These are phyloP conservation scores for Colletotrichum viniferum DNA, from an alignment of 2,329 filamentous ascomycete genomes.

Conservation along the genomic window DNA sequence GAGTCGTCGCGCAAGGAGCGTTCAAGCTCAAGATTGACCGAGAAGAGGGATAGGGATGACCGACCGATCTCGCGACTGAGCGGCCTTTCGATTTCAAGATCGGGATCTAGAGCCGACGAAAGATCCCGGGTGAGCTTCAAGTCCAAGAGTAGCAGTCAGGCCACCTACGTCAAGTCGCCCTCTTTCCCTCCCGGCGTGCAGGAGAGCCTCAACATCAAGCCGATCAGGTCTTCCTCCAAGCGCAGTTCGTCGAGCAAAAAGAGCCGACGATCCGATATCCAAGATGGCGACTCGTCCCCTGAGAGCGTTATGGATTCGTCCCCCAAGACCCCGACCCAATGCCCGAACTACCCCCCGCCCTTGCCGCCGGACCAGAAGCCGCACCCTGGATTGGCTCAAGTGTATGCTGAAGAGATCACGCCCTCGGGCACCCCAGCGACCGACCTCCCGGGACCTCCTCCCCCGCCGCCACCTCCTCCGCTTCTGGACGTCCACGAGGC, in stretches of 20 bases:
- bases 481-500: conserved; percentile 72
- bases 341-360: conserved; percentile 53
- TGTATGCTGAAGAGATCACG: conserved; percentile 42
- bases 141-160: conserved; percentile 63
- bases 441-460: conserved; percentile 48
- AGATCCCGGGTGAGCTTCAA: conserved; percentile 57
- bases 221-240: conserved; percentile 25
- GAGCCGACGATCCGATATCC: conserved; percentile 40
- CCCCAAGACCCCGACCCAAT: conserved; percentile 64
- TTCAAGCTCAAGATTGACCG: conserved; percentile 49
- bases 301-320: conserved; percentile 60
- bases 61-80: conserved; percentile 51
- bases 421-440: conserved; percentile 45
- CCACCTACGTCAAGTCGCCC: conserved; percentile 53
- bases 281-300: conserved; percentile 49
- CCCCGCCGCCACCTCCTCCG: conserved; percentile 75
- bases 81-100: conserved; percentile 46
- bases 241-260: conserved; percentile 35
- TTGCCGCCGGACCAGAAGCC: conserved; percentile 43
- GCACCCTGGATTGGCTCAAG: conserved; percentile 33
- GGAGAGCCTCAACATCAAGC: conserved; percentile 26
- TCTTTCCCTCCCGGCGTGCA: conserved; percentile 26
- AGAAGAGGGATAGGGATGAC: conserved; percentile 29
- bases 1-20: conserved; percentile 30
- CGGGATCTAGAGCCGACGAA: conserved; percentile 51